Evolutionary conservation across 345 rosid genomes (phyloP), one percentile per base, ranked within the genome.

Genomic region (Lepidium didymum): DNA sequence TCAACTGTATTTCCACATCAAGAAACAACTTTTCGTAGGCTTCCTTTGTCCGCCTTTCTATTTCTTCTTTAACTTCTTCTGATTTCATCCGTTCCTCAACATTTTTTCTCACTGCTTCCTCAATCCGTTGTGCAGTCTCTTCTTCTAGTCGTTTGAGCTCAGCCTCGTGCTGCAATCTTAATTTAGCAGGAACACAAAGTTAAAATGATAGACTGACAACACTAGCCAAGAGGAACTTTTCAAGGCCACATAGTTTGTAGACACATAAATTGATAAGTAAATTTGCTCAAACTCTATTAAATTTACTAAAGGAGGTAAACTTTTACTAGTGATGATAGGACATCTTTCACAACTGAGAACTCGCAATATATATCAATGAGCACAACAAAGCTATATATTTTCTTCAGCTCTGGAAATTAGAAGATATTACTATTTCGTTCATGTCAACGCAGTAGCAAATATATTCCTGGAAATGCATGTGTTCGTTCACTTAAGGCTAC

Each of bases 91-190:
- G 82, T 62, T 88, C 91, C 71, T 86, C 96, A 31, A 91, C 96
- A 72, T 85, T 91, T 68, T 83, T 86, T 70, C 82, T 77, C 52
- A 91, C 86, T 23, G 85, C 85, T 81, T 88, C 96, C 72, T 91
- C 91, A 12, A 91, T 61, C 68, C 97, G 81, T 69, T 40, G 69
- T 10, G 89, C 84, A 47, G 92, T 87, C 80, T 87, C 91, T 75
- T 87, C 93, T 79, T 89, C 96, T 62, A 89, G 74, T 43, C 73
- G 77, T 60, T 74, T 85, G 71, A 89, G 75, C 74, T 80, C 87
- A 12, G 87, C 86, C 73, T 86, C 92, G 1, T 57, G 87, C 73
- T 81, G 90, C 66, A 75, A 78, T 82, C 96, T 89, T 77, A 4
- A 67, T 35, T 23, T 35, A 34, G 14, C 47, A 61, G 1, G 27